Percentiles rank a stretch among this genome's conserved stretches.
These are phyloP conservation scores for Zygosaccharomyces bisporus DNA, from an alignment of 805 yeast genomes.

Conservation along the genomic window DNA sequence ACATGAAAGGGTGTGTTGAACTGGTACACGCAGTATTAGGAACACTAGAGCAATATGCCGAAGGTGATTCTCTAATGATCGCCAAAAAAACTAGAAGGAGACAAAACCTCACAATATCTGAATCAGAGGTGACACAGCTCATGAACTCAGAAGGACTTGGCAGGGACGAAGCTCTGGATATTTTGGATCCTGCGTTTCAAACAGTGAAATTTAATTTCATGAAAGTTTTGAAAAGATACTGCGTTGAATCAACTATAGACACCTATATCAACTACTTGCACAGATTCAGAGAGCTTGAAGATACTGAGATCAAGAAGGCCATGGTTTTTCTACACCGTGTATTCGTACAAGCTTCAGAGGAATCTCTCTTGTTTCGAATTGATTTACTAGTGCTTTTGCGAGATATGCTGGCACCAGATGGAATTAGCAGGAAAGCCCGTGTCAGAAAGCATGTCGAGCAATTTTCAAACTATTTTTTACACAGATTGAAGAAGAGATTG, in stretches of 20 bases:
- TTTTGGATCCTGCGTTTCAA: slow-evolving; percentile 14
- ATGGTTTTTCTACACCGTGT: slow-evolving; percentile 68
- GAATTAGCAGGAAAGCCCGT: slow-evolving; percentile 43
- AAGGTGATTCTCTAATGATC: slow-evolving; percentile 49
- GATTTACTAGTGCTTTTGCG: slow-evolving; percentile 66
- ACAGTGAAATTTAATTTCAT: slow-evolving; percentile 23
- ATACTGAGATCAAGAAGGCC: slow-evolving; percentile 57
- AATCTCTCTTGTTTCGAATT: slow-evolving; percentile 57
- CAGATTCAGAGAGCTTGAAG: slow-evolving; percentile 58
- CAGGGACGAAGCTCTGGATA: slow-evolving; percentile 35
- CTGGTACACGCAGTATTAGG: slow-evolving; percentile 62
- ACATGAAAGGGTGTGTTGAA: slow-evolving; percentile 57
- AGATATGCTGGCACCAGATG: slow-evolving; percentile 49
- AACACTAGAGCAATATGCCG: slow-evolving; percentile 60
- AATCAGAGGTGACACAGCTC: slow-evolving; percentile 36
- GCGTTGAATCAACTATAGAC: slow-evolving; percentile 54
- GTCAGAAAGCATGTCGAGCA: slow-evolving; percentile 59
- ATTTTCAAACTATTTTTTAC: slow-evolving; percentile 63
- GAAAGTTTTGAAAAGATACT: slow-evolving; percentile 23
- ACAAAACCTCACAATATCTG: slow-evolving; percentile 21
- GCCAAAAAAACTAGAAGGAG: slow-evolving; percentile 41
- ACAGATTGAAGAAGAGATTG: slow-evolving; percentile 47
- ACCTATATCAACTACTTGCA: slow-evolving; percentile 61
- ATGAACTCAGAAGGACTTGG: slow-evolving; percentile 36
- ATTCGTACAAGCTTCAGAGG: slow-evolving; percentile 58